Evolutionary conservation across 2,329 filamentous ascomycete genomes (phyloP).

Genomic region (Nigrospora osmanthi): DNA sequence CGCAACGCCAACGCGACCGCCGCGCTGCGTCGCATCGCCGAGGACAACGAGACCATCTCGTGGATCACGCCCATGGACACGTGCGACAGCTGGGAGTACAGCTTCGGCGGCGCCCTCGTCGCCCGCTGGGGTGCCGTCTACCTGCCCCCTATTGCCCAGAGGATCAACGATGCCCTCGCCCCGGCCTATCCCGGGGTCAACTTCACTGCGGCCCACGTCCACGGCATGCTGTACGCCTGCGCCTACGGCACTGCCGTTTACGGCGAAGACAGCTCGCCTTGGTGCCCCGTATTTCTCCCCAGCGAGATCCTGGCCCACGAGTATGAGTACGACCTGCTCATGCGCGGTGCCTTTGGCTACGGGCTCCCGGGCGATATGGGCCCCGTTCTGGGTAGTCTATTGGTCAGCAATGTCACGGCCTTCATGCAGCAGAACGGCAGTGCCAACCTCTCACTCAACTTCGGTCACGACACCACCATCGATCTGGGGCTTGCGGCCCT

Average conservation of each 20-base stretch:
- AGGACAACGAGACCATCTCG: conserved; percentile 9
- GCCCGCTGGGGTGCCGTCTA: conserved; percentile 10
- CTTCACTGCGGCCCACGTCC: conserved; percentile 9
- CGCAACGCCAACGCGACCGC: conserved; percentile 10
- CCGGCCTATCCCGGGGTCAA: conserved; percentile 8
- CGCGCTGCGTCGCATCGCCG: conserved; percentile 4
- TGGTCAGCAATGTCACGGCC: conserved; percentile 11
- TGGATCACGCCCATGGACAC: conserved; percentile 14
- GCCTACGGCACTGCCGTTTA: conserved; percentile 12
- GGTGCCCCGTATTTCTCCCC: conserved; percentile 12
- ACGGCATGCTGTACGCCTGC: conserved; percentile 14
- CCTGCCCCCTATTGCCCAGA: conserved; percentile 10
- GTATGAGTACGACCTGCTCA: conserved; percentile 14
- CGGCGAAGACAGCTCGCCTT: conserved; percentile 10
- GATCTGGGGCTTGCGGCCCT: conserved; percentile 11
- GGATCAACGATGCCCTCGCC: conserved; percentile 8
- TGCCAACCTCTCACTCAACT: conserved; percentile 10
- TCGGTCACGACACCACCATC: conserved; percentile 16
- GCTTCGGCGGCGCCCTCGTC: conserved; percentile 4
- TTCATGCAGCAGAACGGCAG: conserved; percentile 7
- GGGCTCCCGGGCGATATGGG: conserved; percentile 13
- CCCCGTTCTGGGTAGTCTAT: conserved; percentile 9
- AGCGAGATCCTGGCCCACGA: conserved; percentile 11
- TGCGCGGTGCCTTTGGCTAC: conserved; percentile 15
- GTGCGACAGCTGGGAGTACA: conserved; percentile 9